A percentile compares a stretch with the other conserved stretches of the same genome.
phyloP scores from a whole-genome alignment of 345 rosid species.

The Crucihimalaya himalaica region DNA sequence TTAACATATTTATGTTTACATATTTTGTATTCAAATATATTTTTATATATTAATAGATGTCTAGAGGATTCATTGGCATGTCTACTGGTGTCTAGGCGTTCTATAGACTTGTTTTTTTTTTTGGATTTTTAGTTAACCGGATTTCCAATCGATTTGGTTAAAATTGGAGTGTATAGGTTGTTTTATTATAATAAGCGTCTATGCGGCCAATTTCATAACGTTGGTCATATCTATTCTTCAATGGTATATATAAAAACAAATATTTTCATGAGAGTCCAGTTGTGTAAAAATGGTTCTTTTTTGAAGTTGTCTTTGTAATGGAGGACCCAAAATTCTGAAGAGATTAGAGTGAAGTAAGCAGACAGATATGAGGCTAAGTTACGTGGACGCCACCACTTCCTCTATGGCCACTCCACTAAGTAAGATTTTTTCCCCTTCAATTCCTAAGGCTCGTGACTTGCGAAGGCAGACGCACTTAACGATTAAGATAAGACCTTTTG shows the following conservation, averaged over 20 bases:
- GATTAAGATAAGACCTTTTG: slow-evolving; percentile 31
- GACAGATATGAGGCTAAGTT: slow-evolving; percentile 41
- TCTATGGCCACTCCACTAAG: slow-evolving; percentile 57
- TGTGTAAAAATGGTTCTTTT: not conserved
- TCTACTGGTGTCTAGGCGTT: no score
- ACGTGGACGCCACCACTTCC: slow-evolving; percentile 64
- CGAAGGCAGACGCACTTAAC: slow-evolving; percentile 29
- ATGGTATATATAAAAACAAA: not conserved
- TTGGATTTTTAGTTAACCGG: not conserved
- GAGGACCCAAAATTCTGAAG: slow-evolving; percentile 40
- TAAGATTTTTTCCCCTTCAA: slow-evolving; percentile 25
- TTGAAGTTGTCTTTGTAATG: slow-evolving; percentile 39
- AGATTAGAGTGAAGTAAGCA: slow-evolving; percentile 51
- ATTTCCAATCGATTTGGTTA: not conserved
- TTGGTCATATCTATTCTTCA: not conserved
- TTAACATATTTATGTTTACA: not conserved
- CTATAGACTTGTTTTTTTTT: not conserved
- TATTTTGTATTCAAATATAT: not conserved
- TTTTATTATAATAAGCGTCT: not conserved
- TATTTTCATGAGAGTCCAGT: slow-evolving; percentile 7
- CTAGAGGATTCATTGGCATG: not conserved
- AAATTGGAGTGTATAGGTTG: not conserved
- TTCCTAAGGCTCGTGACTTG: slow-evolving; percentile 24
- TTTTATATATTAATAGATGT: no score
- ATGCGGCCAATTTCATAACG: not conserved